Evolutionary conservation across 495 filamentous ascomycete genomes (phyloP), one percentile per base, ranked within the genome.

Genomic region (Tuber borchii): DNA sequence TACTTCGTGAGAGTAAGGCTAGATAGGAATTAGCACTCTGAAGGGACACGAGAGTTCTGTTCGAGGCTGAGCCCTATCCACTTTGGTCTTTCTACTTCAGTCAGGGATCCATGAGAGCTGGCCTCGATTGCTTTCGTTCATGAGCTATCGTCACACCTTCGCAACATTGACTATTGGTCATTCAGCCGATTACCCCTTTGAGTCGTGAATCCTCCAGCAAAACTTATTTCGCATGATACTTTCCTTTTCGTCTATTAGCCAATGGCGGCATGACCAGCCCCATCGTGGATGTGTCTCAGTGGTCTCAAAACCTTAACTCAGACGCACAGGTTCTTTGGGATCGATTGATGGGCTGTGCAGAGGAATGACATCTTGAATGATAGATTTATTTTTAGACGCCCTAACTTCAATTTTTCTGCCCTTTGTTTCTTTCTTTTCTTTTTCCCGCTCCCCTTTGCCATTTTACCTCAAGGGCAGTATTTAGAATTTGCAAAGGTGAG

Each of bases 231-330:
- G 56, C 56, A 34, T 31, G 56, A 17, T 65, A 34, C 56, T 34
- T 65, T 34, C 56, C 26, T 34, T 9, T n/a, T 65, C 56, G 56
- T 34, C 26, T 34, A 65, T 65, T 6, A 65, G 56, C 56, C 56
- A 65, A 65, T 65, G 56, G 34, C 34, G 26, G 56, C 12, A 65
- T 34, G 31, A 2, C 26, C 5, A 19, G 56, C 56, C 56, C 12
- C 56, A 65, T 34, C 56, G 56, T 65, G 26, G 26, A 65, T 65
- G 56, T 65, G 26, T 65, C 56, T 65, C 56, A 65, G 56, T 65
- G 56, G 26, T 26, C 56, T 65, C 56, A 5, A 31, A 17, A 17
- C 12, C 26, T 65, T 17, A 65, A 34, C 16, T 34, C 12, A 4
- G 26, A 19, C 56, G 12, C 56, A 65, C 0, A 65, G 56, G 17